phyloP scores from a whole-genome alignment of 139 green algal genomes.

The Chara braunii region DNA sequence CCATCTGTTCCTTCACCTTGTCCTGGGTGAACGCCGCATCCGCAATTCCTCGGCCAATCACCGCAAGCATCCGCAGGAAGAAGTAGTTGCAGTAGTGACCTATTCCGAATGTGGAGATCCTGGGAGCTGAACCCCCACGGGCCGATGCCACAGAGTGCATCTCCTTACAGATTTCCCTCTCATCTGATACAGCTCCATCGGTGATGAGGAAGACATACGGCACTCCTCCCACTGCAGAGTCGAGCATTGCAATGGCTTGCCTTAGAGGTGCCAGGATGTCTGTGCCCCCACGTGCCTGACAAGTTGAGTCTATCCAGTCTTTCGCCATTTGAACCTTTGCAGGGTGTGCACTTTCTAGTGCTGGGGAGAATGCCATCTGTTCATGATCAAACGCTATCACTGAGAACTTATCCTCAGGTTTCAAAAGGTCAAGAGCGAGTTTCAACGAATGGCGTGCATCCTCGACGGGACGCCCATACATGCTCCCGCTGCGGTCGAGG shows the following conservation, averaged over 20 bases:
- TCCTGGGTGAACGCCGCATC: constrained; percentile 46
- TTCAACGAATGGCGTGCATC: constrained; percentile 43
- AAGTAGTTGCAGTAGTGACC: constrained; percentile 62
- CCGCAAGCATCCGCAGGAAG: constrained; percentile 48
- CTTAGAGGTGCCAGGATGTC: constrained; percentile 52
- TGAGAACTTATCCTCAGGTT: constrained; percentile 42
- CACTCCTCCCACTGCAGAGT: constrained; percentile 10
- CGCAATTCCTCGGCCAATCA: constrained; percentile 47
- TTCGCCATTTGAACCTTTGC: constrained; percentile 19
- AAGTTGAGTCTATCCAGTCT: constrained; percentile 40
- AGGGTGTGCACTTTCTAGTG: constrained; percentile 16
- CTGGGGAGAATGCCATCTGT: constrained; percentile 36
- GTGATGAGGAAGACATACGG: constrained; percentile 62
- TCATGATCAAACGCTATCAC: constrained; percentile 58
- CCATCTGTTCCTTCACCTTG: constrained; percentile 48
- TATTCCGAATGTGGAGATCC: constrained; percentile 53
- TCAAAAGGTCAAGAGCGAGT: constrained; percentile 38
- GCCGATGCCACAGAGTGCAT: background rate
- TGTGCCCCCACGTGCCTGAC: constrained; percentile 45
- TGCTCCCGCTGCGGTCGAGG: constrained; percentile 49
- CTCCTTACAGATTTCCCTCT: constrained; percentile 46
- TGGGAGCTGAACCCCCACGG: constrained; percentile 7
- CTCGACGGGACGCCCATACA: constrained; percentile 48
- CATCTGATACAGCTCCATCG: constrained; percentile 50
- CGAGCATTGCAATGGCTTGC: constrained; percentile 7